Evolutionary conservation across 352 stramenopile species (phyloP).

Genomic region (Hyaloperonospora arabidopsidis): DNA sequence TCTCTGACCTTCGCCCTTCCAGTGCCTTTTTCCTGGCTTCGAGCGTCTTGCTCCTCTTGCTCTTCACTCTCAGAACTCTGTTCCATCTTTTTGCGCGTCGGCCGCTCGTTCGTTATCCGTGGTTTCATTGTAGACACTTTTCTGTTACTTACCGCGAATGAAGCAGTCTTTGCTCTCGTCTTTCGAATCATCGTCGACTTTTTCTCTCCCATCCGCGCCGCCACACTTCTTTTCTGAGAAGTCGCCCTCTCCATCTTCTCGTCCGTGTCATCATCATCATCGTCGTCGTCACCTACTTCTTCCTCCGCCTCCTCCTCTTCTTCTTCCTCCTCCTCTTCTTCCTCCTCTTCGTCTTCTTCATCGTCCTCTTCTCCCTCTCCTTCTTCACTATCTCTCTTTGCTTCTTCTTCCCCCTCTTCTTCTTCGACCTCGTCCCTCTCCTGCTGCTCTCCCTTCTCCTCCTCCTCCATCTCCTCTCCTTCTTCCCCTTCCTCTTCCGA

Average conservation of each 20-base stretch:
- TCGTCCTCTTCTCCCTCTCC: conserved; percentile 19
- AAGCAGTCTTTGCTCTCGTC: conserved; percentile 17
- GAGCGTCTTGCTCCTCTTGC: conserved; percentile 8
- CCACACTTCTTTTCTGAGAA: conserved; percentile 15
- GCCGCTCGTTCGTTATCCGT: conserved; percentile 19
- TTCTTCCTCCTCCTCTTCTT: conserved; percentile 14
- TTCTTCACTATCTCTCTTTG: conserved; percentile 10
- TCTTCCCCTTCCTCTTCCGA: conserved; percentile 31
- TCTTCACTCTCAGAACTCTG: conserved; percentile 20
- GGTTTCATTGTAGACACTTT: conserved; percentile 7
- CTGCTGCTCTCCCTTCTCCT: conserved; percentile 17
- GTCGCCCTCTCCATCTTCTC: conserved; percentile 10
- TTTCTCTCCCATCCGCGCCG: conserved; percentile 12
- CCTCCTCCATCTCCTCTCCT: conserved; percentile 21
- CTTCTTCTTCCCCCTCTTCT: conserved; percentile 16
- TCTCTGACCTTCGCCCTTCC: conserved; percentile 19
- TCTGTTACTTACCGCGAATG: neutral
- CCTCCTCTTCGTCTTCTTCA: conserved; percentile 10
- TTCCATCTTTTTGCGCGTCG: conserved; percentile 20
- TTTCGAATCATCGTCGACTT: conserved; percentile 22
- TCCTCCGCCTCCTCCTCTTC: neutral
- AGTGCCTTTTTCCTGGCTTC: conserved; percentile 9
- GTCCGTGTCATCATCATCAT: conserved; percentile 6
- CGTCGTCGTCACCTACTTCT: conserved; percentile 4
- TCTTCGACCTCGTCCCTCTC: conserved; percentile 23